phyloP scores from a whole-genome alignment of 768 basidiomycete genomes.

The Neoboletus brunneissimus region DNA sequence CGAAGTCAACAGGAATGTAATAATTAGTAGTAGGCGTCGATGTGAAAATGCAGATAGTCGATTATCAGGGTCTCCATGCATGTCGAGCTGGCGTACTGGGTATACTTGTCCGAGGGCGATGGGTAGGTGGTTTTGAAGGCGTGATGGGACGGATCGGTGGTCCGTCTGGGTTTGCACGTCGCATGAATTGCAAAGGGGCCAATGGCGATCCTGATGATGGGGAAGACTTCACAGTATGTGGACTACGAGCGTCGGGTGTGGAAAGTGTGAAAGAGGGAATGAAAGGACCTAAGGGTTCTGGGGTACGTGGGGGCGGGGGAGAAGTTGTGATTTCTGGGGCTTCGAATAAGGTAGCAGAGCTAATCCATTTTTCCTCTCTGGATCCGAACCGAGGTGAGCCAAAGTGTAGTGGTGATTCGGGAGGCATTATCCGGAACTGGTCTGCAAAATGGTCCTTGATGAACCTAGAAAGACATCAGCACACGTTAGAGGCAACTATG shows the following conservation, averaged over 20 bases:
- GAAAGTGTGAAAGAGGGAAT: slow-evolving; percentile 68
- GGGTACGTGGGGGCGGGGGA: slow-evolving; percentile 54
- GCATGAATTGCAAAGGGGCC: slow-evolving; percentile 80
- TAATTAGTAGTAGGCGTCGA: slow-evolving; percentile 24
- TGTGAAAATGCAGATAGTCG: slow-evolving; percentile 15
- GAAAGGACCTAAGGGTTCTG: slow-evolving; percentile 56
- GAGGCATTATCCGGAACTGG: slow-evolving; percentile 66
- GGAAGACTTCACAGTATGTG: slow-evolving; percentile 47
- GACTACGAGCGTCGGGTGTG: slow-evolving; percentile 45
- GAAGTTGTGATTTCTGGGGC: slow-evolving; percentile 40
- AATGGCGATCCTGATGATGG: slow-evolving; percentile 70
- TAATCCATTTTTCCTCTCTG: slow-evolving; percentile 81
- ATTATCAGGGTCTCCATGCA: slow-evolving; percentile 62
- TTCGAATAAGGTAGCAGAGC: slow-evolving; percentile 67
- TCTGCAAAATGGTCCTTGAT: slow-evolving; percentile 85
- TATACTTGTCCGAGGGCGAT: slow-evolving; percentile 41
- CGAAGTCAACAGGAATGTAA: slow-evolving; percentile 30
- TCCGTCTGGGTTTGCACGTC: slow-evolving; percentile 67
- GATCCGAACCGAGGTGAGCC: slow-evolving; percentile 38
- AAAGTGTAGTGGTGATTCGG: slow-evolving; percentile 55
- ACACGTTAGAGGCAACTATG: not conserved
- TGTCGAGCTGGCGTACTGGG: slow-evolving; percentile 48
- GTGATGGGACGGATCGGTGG: slow-evolving; percentile 53
- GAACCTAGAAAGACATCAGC: slow-evolving; percentile 51
- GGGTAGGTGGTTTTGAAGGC: slow-evolving; percentile 58